Evolutionary conservation across 805 yeast species (phyloP).

Genomic region (Cyberlindnera americana): DNA sequence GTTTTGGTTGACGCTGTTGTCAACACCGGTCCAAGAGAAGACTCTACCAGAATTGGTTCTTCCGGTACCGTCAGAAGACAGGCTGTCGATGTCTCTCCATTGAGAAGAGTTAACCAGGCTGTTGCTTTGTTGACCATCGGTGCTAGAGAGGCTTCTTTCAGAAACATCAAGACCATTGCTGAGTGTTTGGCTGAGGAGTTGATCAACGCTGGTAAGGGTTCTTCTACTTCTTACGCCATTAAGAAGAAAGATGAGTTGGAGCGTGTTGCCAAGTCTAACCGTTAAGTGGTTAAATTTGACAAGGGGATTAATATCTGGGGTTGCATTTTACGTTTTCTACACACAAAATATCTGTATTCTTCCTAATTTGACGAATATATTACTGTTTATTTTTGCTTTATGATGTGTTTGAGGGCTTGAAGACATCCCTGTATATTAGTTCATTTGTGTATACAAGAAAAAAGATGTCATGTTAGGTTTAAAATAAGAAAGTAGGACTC

Average conservation of each 20-base stretch:
- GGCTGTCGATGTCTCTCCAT: constrained; percentile 99
- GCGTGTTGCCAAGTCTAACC: constrained; percentile 99
- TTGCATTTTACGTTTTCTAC: constrained; percentile 16
- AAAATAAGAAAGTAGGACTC: too few species aligned
- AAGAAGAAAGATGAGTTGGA: constrained; percentile 99
- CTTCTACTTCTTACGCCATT: constrained; percentile 99
- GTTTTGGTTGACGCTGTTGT: constrained; percentile 98
- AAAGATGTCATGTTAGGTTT: constrained; percentile 16
- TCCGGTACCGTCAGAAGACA: constrained; percentile 99
- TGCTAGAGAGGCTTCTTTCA: constrained; percentile 99
- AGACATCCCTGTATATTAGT: not conserved
- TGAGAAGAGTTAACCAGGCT: constrained; percentile 99
- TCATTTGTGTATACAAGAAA: constrained; percentile 15
- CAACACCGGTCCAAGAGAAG: constrained; percentile 99
- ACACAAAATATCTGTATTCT: constrained; percentile 22
- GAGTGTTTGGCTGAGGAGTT: constrained; percentile 99
- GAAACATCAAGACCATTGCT: constrained; percentile 99
- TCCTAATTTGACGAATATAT: constrained; percentile 11
- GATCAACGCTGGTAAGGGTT: constrained; percentile 99
- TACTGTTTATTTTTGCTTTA: not conserved
- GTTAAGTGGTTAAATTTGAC: constrained; percentile 48
- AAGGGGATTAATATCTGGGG: constrained; percentile 15
- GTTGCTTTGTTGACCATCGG: constrained; percentile 97
- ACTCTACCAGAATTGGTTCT: constrained; percentile 99
- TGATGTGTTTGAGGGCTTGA: not conserved